Conservation (phyloP, 257 asterid genomes). For the Solanum arcanum region DNA sequence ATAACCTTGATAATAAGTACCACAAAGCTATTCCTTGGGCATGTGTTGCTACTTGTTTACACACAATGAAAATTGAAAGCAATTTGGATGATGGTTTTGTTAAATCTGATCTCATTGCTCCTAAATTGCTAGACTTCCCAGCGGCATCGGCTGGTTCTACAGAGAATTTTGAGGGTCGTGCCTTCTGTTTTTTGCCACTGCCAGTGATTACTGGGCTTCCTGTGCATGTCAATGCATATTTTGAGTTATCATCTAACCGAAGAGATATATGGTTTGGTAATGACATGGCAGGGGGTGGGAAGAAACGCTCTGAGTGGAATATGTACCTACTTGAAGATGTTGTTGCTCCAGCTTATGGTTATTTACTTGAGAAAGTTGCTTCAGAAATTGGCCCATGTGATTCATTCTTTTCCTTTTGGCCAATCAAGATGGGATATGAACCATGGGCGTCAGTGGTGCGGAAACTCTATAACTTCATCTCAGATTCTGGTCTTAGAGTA, state of each 20-base stretch:
- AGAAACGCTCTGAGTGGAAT: conserved; percentile 93
- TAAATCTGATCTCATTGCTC: conserved; percentile 20
- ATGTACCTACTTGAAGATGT: conserved; percentile 80
- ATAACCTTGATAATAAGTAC: conserved; percentile 42
- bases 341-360: conserved; percentile 90
- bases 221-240: conserved; percentile 83
- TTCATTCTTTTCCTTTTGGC: conserved; percentile 77
- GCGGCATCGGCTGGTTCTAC: conserved; percentile 21
- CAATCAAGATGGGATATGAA: conserved; percentile 53
- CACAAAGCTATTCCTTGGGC: conserved; percentile 83
- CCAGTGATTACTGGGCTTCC: conserved; percentile 88
- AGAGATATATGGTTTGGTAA: conserved; percentile 97
- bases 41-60: conserved; percentile 71
- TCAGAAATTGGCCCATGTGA: conserved; percentile 76
- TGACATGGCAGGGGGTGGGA: conserved; percentile 99
- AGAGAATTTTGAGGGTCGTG: conserved; percentile 70
- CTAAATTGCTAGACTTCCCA: conserved; percentile 38
- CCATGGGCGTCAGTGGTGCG: conserved; percentile 85
- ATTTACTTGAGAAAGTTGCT: conserved; percentile 72
- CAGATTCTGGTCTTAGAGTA: conserved; percentile 61
- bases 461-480: conserved; percentile 56
- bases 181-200: conserved; percentile 91
- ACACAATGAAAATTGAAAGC: conserved; percentile 32
- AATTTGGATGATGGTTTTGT: conserved; percentile 16
- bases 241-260: conserved; percentile 92